These are phyloP conservation scores for Carallia pectinifolia DNA, from an alignment of 345 rosid species.

Conservation along the genomic window DNA sequence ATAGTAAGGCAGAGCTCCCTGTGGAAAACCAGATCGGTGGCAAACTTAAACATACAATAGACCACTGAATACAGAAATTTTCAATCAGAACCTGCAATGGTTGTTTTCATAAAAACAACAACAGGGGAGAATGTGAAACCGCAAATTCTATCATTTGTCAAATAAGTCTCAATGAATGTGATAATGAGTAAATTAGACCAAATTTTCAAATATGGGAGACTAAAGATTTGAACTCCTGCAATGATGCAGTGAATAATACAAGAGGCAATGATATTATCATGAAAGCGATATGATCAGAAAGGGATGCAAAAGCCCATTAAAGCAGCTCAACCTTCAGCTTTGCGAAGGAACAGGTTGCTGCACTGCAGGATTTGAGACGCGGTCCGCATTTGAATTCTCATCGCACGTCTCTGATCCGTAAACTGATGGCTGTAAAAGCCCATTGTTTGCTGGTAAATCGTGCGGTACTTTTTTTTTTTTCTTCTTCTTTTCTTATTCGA, in stretches of 20 bases:
- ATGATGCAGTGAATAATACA: conserved; percentile 7
- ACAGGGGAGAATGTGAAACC: too few relatives aligned
- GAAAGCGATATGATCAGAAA: not conserved
- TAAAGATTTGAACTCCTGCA: not conserved
- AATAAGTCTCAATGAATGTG: not conserved
- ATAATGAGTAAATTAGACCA: conserved; percentile 2
- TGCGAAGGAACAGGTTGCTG: conserved; percentile 16
- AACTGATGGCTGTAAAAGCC: conserved; percentile 8
- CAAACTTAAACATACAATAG: too few relatives aligned
- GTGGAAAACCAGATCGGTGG: not conserved
- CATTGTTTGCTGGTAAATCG: conserved; percentile 7
- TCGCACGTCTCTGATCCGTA: conserved; percentile 17
- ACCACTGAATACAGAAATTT: too few relatives aligned
- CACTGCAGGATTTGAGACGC: conserved; percentile 3
- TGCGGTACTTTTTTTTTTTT: too few relatives aligned
- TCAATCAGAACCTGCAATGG: too few relatives aligned
- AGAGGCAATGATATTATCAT: not conserved
- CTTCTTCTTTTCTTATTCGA: too few relatives aligned
- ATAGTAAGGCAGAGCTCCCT: not conserved
- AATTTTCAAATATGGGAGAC: conserved; percentile 6
- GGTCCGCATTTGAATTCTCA: not conserved
- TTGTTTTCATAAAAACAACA: too few relatives aligned
- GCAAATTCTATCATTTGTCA: not conserved
- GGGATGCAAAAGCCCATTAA: not conserved
- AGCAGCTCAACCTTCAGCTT: conserved; percentile 3